Evolutionary conservation across 169 alveolate genomes (phyloP).

Genomic region (Plasmodium falciparum): DNA sequence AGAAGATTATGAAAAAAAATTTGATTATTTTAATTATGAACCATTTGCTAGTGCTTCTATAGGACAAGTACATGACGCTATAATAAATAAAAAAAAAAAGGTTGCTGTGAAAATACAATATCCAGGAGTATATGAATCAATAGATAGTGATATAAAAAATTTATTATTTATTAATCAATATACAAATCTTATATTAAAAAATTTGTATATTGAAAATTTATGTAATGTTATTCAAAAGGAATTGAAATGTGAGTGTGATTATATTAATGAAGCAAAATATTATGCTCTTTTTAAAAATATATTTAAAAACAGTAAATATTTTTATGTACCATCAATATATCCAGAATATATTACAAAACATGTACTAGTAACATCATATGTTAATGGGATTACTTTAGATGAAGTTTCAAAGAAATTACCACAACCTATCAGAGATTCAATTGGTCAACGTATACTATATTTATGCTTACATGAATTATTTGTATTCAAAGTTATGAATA

Average conservation of each 20-base stretch:
- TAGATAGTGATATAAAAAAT: conserved; percentile 84
- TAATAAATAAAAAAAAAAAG: conserved; percentile 61
- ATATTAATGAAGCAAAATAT: conserved; percentile 85
- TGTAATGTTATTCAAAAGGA: conserved; percentile 82
- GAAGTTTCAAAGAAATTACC: conserved; percentile 67
- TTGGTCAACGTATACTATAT: conserved; percentile 86
- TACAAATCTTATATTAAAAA: conserved; percentile 80
- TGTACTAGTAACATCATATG: conserved; percentile 83
- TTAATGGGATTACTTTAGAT: conserved; percentile 80
- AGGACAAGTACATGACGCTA: conserved; percentile 87
- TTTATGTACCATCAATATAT: conserved; percentile 82
- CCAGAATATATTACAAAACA: conserved; percentile 79
- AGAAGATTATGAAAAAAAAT: conserved; percentile 87
- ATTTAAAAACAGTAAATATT: conserved; percentile 79
- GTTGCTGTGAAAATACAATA: conserved; percentile 86
- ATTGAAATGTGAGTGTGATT: conserved; percentile 85
- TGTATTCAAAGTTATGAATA: conserved; percentile 90
- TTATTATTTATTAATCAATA: conserved; percentile 79
- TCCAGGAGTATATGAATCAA: conserved; percentile 86
- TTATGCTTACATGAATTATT: conserved; percentile 90
- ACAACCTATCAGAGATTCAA: conserved; percentile 84
- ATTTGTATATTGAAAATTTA: conserved; percentile 80
- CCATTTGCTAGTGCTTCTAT: conserved; percentile 91
- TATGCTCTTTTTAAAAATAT: conserved; percentile 82
- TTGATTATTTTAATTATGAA: conserved; percentile 79